Evolutionary conservation across 495 filamentous ascomycete species (phyloP).

Genomic region (Hypoxylon crocopeplum): DNA sequence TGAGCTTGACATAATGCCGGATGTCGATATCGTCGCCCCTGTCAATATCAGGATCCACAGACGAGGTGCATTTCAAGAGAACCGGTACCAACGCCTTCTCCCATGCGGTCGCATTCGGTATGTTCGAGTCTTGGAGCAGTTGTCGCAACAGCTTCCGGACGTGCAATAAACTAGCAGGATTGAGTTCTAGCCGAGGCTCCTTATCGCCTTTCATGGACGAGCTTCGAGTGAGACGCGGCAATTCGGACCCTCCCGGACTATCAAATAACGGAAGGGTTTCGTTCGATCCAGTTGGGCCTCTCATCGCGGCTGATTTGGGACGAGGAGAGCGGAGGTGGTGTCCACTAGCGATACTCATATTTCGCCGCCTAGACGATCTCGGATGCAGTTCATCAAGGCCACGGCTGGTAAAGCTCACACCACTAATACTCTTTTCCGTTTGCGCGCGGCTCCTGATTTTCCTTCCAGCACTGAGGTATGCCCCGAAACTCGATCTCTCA

Average conservation of each 20-base stretch:
- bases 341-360: slow-evolving; percentile 75
- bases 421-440: slow-evolving; percentile 72
- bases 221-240: slow-evolving; percentile 74
- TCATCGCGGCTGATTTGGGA: slow-evolving; percentile 52
- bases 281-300: slow-evolving; percentile 50
- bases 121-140: slow-evolving; percentile 75
- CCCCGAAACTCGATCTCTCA: slow-evolving; percentile 55
- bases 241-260: slow-evolving; percentile 40
- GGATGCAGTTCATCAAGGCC: slow-evolving; percentile 62
- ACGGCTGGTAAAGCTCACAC: slow-evolving; percentile 66
- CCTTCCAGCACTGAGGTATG: slow-evolving; percentile 67
- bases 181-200: slow-evolving; percentile 79
- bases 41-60: slow-evolving; percentile 91
- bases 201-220: slow-evolving; percentile 82
- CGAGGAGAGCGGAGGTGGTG: slow-evolving; percentile 75
- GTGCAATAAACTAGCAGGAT: slow-evolving; percentile 85
- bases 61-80: slow-evolving; percentile 87
- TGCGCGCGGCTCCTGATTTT: slow-evolving; percentile 71
- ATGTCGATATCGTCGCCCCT: slow-evolving; percentile 95
- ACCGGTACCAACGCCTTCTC: slow-evolving; percentile 92
- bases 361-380: slow-evolving; percentile 69
- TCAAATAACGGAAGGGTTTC: slow-evolving; percentile 52
- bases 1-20: slow-evolving; percentile 97
- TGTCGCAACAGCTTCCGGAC: slow-evolving; percentile 85
- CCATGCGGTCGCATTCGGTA: slow-evolving; percentile 79